A percentile compares a stretch with the other conserved stretches of the same genome.
Conservation (phyloP, 2,329 filamentous ascomycete species). For the Paecilomyces variotii region DNA sequence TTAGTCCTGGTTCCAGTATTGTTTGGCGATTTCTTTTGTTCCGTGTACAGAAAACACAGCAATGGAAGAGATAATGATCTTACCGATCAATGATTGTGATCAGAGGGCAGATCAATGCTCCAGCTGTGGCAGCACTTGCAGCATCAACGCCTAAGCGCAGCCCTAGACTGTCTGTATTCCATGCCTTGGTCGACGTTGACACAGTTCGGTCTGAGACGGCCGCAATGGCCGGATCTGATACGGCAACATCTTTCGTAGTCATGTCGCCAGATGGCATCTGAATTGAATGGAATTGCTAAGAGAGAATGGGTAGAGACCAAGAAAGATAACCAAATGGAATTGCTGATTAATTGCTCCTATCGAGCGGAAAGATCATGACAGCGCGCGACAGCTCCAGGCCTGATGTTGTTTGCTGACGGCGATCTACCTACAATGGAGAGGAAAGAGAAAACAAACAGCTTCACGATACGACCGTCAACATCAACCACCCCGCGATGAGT, state of each 20-base stretch:
- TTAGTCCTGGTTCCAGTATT: neutral
- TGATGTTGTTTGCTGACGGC: neutral
- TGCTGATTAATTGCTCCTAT: neutral
- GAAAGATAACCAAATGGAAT: neutral
- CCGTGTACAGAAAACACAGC: neutral
- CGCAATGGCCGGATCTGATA: conserved; percentile 10
- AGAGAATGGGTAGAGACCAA: neutral
- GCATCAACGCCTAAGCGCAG: conserved; percentile 61
- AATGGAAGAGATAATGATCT: conserved; percentile 10
- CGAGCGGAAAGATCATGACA: neutral
- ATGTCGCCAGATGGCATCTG: conserved; percentile 23
- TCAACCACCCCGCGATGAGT: neutral
- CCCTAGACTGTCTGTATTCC: conserved; percentile 70
- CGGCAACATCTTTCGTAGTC: conserved; percentile 16
- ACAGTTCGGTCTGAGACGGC: conserved; percentile 13
- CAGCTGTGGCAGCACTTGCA: conserved; percentile 62
- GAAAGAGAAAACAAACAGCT: neutral
- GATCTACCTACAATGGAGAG: neutral
- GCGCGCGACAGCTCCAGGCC: neutral
- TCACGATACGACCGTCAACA: neutral
- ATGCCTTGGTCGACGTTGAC: conserved; percentile 27
- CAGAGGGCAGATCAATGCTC: conserved; percentile 68
- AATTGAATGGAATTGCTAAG: neutral
- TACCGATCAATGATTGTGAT: conserved; percentile 86
- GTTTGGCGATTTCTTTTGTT: conserved; percentile 1